Evolutionary conservation across 331 rosid species (phyloP).

Genomic region (Malus hybrid): DNA sequence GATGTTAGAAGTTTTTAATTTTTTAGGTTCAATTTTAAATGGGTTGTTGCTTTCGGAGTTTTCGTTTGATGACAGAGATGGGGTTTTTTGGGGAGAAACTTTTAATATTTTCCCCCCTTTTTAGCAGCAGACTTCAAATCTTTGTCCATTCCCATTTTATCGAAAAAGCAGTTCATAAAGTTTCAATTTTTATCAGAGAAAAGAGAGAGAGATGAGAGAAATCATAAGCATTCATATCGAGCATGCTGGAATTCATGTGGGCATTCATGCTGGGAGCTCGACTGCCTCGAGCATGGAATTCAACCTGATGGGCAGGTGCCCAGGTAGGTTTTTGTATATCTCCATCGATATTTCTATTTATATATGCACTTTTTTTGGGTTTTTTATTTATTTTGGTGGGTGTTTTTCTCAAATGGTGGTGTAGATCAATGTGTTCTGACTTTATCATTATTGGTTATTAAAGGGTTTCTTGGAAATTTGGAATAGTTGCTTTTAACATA

Average conservation of each 20-base stretch:
- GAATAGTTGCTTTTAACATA: not conserved
- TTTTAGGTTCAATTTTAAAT: too few species aligned
- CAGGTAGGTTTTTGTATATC: conserved; percentile 27
- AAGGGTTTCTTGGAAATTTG: not conserved
- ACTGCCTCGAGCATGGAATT: conserved; percentile 97
- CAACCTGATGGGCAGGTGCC: conserved; percentile 94
- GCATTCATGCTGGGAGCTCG: conserved; percentile 98
- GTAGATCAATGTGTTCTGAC: not conserved
- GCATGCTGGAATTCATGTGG: conserved; percentile 97
- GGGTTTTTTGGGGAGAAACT: too few species aligned
- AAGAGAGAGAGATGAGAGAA: conserved; percentile 49
- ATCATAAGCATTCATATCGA: conserved; percentile 96
- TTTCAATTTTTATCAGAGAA: not conserved
- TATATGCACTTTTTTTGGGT: not conserved
- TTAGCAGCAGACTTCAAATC: too few species aligned
- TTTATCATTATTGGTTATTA: not conserved
- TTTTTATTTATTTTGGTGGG: not conserved
- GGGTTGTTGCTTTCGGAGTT: too few species aligned
- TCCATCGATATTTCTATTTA: too few species aligned
- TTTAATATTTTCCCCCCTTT: too few species aligned
- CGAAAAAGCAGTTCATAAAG: not conserved
- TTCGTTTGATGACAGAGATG: too few species aligned
- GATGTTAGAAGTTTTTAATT: too few species aligned
- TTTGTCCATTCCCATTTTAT: too few species aligned
- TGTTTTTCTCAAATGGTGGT: not conserved